These are phyloP conservation scores for Cladosporium sp. DNA, from an alignment of 2,329 filamentous ascomycete genomes.

Conservation along the genomic window DNA sequence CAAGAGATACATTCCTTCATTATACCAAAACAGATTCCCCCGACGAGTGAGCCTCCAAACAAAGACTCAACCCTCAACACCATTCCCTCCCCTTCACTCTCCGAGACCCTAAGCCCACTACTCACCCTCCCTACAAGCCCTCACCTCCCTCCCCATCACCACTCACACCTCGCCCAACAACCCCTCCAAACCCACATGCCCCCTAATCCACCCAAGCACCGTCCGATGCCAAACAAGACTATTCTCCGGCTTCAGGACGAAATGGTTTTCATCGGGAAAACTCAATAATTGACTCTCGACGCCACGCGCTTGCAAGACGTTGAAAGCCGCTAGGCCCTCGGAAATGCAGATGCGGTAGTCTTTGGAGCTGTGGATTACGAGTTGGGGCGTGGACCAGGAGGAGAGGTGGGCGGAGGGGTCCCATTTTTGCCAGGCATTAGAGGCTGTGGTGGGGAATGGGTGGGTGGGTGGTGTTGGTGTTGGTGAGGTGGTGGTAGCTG, in stretches of 20 bases:
- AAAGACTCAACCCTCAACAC: too few relatives aligned
- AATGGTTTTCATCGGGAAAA: constrained; percentile 76
- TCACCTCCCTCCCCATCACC: constrained; percentile 23
- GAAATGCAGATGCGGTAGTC: constrained; percentile 84
- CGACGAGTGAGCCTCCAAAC: too few relatives aligned
- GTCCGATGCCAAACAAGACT: constrained; percentile 83
- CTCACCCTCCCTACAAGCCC: too few relatives aligned
- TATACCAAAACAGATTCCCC: too few relatives aligned
- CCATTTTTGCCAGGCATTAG: constrained; percentile 49
- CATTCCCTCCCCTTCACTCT: too few relatives aligned
- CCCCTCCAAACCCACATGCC: constrained; percentile 50
- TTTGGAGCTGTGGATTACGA: constrained; percentile 85
- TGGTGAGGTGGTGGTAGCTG: too few relatives aligned
- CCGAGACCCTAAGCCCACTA: too few relatives aligned
- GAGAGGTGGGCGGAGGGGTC: constrained; percentile 52
- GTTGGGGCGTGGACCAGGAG: constrained; percentile 79
- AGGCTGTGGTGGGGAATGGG: constrained; percentile 6
- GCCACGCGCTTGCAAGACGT: constrained; percentile 70
- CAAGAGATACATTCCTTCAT: too few relatives aligned
- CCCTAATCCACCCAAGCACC: constrained; percentile 72
- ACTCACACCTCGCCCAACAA: too few relatives aligned
- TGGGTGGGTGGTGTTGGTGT: not conserved
- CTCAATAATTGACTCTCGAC: constrained; percentile 73
- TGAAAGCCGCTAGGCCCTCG: constrained; percentile 81
- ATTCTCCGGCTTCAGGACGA: constrained; percentile 91